Base-by-base conservation (phyloP, 78 protist genomes). In the Paratrimastix pyriformis region DNA sequence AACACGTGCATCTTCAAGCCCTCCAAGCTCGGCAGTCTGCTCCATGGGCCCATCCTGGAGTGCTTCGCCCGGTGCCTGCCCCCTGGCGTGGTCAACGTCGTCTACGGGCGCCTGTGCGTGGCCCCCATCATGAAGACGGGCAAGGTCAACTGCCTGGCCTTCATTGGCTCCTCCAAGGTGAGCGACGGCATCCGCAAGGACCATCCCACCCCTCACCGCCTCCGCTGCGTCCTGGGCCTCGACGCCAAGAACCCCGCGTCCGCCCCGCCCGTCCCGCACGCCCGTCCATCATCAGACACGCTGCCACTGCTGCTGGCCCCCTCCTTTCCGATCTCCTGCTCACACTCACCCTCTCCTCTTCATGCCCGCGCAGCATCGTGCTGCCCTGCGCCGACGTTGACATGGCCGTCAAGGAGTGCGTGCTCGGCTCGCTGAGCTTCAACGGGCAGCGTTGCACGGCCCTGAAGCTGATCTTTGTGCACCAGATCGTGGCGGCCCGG, bases 391-490 rank as follows among this genome's bases (percentile, higher is more conserved):
- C 79, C 2, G 80, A 75, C 29, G 32, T 79, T 21, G 74, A 58
- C 13, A 4, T 24, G 1, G 84, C 84, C 15, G 84, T 48, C 9
- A 18, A 21, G 24, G 80, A 79, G 74, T 75, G 78, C 69, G 73
- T 38, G 38, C 64, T 76, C 21, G 84, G 84, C 37, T 0, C 75
- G 11, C 26, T 42, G 30, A 57, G 73, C 38, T 79, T 59, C 84
- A 76, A 75, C 46, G 84, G 84, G 21, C 68, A 74, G 79, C 83
- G 83, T 8, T 79, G 83, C 83, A 79, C 83, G 5, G 83, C 78
- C 46, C 33, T 76, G 65, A 76, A 76, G 75, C 33, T 39, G 30
- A 1, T 76, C 11, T 35, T 38, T 8, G 75, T 76, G 6, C 70
- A 76, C 81, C 48, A 3, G 29, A 3, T 30, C 30, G 3, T 72